Evolutionary conservation across 2,329 filamentous ascomycete genomes (phyloP).

Genomic region (Lecanicillium sp.): DNA sequence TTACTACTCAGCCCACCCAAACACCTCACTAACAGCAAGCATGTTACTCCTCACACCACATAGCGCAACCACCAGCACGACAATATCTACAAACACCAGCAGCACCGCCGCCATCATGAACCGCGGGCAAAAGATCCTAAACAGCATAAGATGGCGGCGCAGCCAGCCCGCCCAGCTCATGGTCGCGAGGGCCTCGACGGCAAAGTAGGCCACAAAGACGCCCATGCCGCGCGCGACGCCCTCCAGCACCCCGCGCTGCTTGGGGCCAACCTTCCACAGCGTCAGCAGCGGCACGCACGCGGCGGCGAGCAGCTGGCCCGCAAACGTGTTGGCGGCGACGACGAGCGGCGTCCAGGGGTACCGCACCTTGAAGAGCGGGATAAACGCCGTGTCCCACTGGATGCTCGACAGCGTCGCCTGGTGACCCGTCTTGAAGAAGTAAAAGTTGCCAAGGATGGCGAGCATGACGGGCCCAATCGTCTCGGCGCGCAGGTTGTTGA

Average conservation of each 20-base stretch:
- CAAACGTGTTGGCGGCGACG: slow-evolving; percentile 80
- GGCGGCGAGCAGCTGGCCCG: slow-evolving; percentile 76
- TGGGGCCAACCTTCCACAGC: slow-evolving; percentile 83
- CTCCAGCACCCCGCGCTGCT: slow-evolving; percentile 61
- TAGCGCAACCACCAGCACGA: slow-evolving; percentile 64
- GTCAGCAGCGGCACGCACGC: slow-evolving; percentile 72
- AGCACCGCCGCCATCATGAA: slow-evolving; percentile 76
- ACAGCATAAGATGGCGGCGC: slow-evolving; percentile 90
- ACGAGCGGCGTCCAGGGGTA: slow-evolving; percentile 88
- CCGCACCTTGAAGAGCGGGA: slow-evolving; percentile 70
- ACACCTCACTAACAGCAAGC: slow-evolving; percentile 74
- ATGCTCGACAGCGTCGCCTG: slow-evolving; percentile 81
- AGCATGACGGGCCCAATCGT: slow-evolving; percentile 79
- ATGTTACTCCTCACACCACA: slow-evolving; percentile 69
- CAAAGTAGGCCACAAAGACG: slow-evolving; percentile 75
- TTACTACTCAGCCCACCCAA: slow-evolving; percentile 62
- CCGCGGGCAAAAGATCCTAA: slow-evolving; percentile 82
- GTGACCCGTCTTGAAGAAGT: slow-evolving; percentile 97
- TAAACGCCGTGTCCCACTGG: slow-evolving; percentile 94
- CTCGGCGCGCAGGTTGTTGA: slow-evolving; percentile 52
- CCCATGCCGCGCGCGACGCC: slow-evolving; percentile 63
- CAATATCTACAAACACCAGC: slow-evolving; percentile 69
- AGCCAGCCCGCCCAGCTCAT: slow-evolving; percentile 87
- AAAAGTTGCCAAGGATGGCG: slow-evolving; percentile 81
- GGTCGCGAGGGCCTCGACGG: slow-evolving; percentile 74